These are phyloP conservation scores for Scedosporium dehoogii DNA, from an alignment of 2,329 filamentous ascomycete genomes.

Conservation along the genomic window DNA sequence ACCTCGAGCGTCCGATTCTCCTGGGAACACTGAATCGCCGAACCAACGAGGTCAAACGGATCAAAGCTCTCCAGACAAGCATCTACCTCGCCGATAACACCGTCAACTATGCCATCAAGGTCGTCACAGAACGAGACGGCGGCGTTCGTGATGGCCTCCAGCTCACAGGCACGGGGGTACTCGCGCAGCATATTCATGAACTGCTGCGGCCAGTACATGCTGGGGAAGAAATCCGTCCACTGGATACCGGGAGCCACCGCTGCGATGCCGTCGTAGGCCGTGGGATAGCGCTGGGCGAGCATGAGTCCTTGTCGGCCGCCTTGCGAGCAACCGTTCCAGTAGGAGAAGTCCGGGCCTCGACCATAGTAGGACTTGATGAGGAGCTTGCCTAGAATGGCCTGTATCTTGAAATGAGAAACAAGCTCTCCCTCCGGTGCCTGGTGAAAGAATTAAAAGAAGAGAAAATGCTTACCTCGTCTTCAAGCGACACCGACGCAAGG, in stretches of 20 bases:
- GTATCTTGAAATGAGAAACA: neutral
- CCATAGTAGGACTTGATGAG: constrained; percentile 31
- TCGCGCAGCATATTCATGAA: constrained; percentile 19
- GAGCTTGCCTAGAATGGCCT: constrained; percentile 29
- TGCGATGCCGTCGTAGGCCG: constrained; percentile 43
- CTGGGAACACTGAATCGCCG: constrained; percentile 25
- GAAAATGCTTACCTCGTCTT: constrained; percentile 17
- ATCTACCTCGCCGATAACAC: constrained; percentile 32
- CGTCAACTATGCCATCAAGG: constrained; percentile 36
- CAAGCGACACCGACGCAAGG: constrained; percentile 16
- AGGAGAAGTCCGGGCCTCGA: constrained; percentile 25
- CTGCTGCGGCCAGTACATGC: constrained; percentile 13
- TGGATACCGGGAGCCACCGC: constrained; percentile 33
- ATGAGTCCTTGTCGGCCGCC: constrained; percentile 47
- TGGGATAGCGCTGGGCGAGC: constrained; percentile 38
- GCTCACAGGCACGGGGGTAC: constrained; percentile 29
- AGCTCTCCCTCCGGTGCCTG: no score
- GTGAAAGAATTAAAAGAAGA: no score
- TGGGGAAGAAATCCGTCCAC: constrained; percentile 20
- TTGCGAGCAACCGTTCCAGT: constrained; percentile 43
- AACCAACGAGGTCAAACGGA: constrained; percentile 12
- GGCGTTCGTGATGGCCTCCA: constrained; percentile 25
- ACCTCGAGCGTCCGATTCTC: constrained; percentile 17
- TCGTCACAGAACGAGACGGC: constrained; percentile 37
- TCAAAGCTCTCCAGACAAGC: constrained; percentile 25